These are phyloP conservation scores for Flaveria bidentis DNA, from an alignment of 129 eudicot species.

Conservation along the genomic window DNA sequence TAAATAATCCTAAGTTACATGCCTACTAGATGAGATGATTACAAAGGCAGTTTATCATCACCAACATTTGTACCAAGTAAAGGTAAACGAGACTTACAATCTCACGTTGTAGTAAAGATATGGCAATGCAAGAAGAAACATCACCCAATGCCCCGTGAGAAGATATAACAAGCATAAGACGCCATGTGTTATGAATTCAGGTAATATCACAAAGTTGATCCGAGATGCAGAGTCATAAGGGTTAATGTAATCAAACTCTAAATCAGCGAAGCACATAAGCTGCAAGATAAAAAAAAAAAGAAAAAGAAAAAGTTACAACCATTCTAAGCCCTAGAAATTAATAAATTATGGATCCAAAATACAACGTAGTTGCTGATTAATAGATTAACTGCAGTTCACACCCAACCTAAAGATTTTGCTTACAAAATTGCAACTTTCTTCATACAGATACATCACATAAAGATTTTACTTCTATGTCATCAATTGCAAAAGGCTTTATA, in stretches of 20 bases:
- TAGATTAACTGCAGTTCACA: neutral
- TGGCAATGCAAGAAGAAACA: conserved; percentile 79
- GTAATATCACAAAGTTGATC: conserved; percentile 77
- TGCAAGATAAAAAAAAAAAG: conserved; percentile 41
- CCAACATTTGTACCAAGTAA: neutral
- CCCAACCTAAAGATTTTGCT: conserved; percentile 3
- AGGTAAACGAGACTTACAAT: conserved; percentile 58
- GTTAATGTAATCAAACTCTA: conserved; percentile 96
- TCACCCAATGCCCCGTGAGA: conserved; percentile 92
- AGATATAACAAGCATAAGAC: conserved; percentile 73
- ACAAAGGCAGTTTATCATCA: neutral
- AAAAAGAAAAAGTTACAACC: neutral
- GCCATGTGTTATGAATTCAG: conserved; percentile 81
- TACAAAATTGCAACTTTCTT: neutral
- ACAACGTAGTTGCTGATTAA: neutral
- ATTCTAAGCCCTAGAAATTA: neutral
- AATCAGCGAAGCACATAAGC: conserved; percentile 99
- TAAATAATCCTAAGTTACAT: neutral
- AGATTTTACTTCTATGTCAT: neutral
- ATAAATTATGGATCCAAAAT: neutral
- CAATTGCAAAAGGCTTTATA: neutral
- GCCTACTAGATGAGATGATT: neutral
- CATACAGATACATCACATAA: neutral
- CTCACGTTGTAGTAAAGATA: conserved; percentile 85
- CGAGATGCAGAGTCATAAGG: conserved; percentile 94